A percentile compares a stretch with the other conserved stretches of the same genome.
Evolutionary conservation across 768 basidiomycete genomes (phyloP).

Genomic region (Amanita molliuscula): DNA sequence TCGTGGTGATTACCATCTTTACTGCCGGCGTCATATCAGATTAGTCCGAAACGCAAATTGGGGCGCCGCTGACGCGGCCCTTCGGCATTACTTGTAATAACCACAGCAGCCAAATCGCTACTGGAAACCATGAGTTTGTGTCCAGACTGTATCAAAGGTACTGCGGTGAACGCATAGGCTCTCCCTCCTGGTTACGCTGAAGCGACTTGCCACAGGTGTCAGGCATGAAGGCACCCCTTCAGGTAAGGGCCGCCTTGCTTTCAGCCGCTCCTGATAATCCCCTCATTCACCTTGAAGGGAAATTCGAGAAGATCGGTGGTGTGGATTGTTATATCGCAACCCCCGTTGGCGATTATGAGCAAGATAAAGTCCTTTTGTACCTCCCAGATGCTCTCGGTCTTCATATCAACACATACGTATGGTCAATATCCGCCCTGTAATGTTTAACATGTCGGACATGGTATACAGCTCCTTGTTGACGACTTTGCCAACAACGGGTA

Average conservation of each 20-base stretch:
- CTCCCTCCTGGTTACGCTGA: background rate
- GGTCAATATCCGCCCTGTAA: constrained; percentile 7
- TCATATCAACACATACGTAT: constrained; percentile 36
- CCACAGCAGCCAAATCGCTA: too few relatives aligned
- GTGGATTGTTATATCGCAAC: constrained; percentile 43
- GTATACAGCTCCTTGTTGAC: constrained; percentile 26
- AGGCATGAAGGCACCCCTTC: constrained; percentile 4
- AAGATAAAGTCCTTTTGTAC: constrained; percentile 47
- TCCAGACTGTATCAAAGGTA: constrained; percentile 4
- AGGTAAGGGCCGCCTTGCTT: background rate
- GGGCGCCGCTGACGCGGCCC: too few relatives aligned
- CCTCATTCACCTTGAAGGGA: constrained; percentile 22
- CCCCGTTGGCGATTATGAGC: constrained; percentile 37
- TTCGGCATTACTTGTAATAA: too few relatives aligned
- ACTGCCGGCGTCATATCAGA: background rate
- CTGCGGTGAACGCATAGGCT: background rate
- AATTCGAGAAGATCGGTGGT: constrained; percentile 34
- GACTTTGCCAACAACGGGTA: constrained; percentile 36
- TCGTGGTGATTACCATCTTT: background rate
- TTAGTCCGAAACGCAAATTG: too few relatives aligned
- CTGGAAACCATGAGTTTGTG: constrained; percentile 6
- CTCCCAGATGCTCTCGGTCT: constrained; percentile 44
- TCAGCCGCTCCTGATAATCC: background rate
- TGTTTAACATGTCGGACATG: background rate
- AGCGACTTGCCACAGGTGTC: background rate